Percentiles rank a stretch among this genome's conserved stretches.
phyloP scores from a whole-genome alignment of 2,329 filamentous ascomycete species.

The Paraphaeosphaeria sporulosa region DNA sequence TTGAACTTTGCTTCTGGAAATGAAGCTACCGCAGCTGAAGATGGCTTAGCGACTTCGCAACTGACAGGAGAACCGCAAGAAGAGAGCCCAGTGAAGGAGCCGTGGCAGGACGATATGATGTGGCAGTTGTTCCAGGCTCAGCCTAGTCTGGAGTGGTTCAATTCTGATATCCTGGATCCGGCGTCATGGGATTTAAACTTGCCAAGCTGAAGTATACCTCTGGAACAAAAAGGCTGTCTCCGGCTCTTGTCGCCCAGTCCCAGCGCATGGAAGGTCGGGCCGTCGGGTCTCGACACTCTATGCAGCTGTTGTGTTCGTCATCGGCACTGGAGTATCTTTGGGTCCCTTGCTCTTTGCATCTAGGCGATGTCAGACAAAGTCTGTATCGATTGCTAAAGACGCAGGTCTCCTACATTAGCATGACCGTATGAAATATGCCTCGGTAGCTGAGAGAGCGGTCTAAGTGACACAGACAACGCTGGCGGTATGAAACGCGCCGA shows the following conservation, averaged over 20 bases:
- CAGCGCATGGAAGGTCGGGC: background rate
- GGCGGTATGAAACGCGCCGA: too few species aligned
- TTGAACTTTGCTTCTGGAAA: background rate
- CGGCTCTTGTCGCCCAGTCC: background rate
- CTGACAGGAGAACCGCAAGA: background rate
- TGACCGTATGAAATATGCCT: background rate
- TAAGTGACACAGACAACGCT: too few species aligned
- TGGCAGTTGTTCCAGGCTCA: constrained; percentile 44
- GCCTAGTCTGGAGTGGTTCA: constrained; percentile 46
- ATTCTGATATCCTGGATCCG: constrained; percentile 41
- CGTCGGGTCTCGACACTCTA: background rate
- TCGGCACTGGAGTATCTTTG: too few species aligned
- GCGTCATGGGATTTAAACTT: constrained; percentile 28
- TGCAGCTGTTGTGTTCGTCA: background rate
- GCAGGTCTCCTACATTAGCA: background rate
- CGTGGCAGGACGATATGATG: constrained; percentile 46
- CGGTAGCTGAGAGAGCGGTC: too few species aligned
- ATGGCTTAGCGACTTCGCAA: background rate
- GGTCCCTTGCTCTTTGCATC: background rate
- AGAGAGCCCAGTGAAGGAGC: constrained; percentile 5
- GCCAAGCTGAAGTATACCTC: constrained; percentile 16
- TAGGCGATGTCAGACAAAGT: background rate
- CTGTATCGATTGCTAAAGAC: background rate
- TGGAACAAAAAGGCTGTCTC: too few species aligned
- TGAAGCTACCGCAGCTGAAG: background rate